A percentile compares a stretch with the other conserved stretches of the same genome.
Conservation (phyloP, 345 rosid genomes). For the Dipteronia dyeriana region DNA sequence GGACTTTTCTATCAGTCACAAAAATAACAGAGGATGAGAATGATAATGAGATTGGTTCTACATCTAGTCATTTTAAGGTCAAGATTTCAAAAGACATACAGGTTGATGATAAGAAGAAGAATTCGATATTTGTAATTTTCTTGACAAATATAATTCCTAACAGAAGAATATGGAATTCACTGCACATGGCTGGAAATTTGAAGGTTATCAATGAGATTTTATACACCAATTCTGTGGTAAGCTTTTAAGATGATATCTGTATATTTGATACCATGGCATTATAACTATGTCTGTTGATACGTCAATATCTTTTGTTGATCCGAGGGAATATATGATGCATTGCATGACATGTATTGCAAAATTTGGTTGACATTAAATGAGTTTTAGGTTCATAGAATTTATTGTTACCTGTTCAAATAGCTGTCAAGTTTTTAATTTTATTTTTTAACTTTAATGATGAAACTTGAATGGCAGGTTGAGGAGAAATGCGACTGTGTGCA, state of each 20-base stretch:
- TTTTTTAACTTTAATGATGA: slow-evolving; percentile 9
- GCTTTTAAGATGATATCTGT: background rate
- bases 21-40: background rate
- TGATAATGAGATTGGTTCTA: background rate
- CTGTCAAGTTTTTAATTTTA: background rate
- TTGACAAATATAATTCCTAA: background rate
- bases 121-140: background rate
- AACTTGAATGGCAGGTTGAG: slow-evolving; percentile 33
- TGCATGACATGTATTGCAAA: background rate
- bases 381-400: background rate
- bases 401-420: too few relatives aligned
- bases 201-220: background rate
- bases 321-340: background rate
- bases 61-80: background rate
- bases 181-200: background rate
- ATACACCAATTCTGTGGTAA: background rate
- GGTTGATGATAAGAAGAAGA: background rate
- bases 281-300: background rate
- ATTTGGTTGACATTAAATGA: background rate
- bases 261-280: background rate
- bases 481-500: slow-evolving; percentile 24
- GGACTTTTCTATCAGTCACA: slow-evolving; percentile 30
- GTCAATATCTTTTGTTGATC: background rate
- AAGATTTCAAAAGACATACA: background rate
- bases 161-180: background rate